phyloP scores from a whole-genome alignment of 129 eudicot genomes.

The Apium graveolens region DNA sequence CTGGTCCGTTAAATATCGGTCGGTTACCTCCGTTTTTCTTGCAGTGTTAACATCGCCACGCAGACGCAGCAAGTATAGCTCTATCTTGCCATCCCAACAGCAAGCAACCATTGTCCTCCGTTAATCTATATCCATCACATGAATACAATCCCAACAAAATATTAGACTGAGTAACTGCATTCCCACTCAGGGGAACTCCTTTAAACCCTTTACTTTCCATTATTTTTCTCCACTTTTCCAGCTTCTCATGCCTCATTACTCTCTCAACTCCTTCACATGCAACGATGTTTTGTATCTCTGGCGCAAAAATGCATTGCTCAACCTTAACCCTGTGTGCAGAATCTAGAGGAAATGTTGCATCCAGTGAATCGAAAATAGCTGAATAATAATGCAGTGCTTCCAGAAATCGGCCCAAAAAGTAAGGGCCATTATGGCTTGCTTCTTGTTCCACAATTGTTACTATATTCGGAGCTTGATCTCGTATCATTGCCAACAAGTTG shows the following conservation, averaged over 20 bases:
- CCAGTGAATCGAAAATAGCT: conserved; percentile 5
- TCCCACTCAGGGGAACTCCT: conserved; percentile 60
- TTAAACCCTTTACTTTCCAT: conserved; percentile 72
- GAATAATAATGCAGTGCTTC: conserved; percentile 8
- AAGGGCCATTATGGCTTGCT: conserved; percentile 13
- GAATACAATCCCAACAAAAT: conserved; percentile 67
- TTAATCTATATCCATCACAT: conserved; percentile 77
- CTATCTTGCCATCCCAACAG: conserved; percentile 90
- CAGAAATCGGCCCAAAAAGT: conserved; percentile 11
- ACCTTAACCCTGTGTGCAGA: conserved; percentile 71
- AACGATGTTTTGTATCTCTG: conserved; percentile 65
- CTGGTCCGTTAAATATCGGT: neutral
- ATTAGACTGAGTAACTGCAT: conserved; percentile 72
- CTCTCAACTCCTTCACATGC: conserved; percentile 68
- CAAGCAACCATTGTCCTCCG: conserved; percentile 77
- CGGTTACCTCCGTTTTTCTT: neutral
- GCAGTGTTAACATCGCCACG: conserved; percentile 60
- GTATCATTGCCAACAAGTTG: conserved; percentile 1
- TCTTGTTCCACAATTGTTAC: conserved; percentile 9
- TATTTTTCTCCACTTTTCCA: conserved; percentile 81
- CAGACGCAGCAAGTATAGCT: conserved; percentile 76
- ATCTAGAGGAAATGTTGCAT: conserved; percentile 44
- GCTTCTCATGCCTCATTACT: conserved; percentile 69
- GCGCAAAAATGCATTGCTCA: conserved; percentile 70
- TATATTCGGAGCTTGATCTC: conserved; percentile 9